Evolutionary conservation across 345 rosid species (phyloP).

Genomic region (Gossypium bickii): DNA sequence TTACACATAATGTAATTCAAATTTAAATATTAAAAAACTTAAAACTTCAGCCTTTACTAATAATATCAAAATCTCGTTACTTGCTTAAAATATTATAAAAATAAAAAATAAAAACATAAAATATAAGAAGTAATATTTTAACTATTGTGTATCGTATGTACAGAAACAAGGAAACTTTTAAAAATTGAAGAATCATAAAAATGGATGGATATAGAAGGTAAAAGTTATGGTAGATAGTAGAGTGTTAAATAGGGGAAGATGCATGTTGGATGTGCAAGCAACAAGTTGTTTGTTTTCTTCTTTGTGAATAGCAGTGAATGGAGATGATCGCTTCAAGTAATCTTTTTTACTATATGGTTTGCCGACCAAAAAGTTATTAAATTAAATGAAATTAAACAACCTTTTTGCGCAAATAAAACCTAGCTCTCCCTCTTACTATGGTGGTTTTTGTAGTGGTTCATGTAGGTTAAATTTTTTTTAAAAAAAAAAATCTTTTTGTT

Average conservation of each 20-base stretch:
- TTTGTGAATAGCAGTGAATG: neutral
- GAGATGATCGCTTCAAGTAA: neutral
- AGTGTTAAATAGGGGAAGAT: neutral
- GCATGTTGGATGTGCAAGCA: neutral
- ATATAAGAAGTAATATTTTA: no score
- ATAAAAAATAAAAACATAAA: no score
- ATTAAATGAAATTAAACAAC: neutral
- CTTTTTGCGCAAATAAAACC: neutral
- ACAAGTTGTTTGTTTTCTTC: neutral
- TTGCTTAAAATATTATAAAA: no score
- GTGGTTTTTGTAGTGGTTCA: neutral
- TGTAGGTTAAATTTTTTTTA: no score
- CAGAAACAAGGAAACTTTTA: no score
- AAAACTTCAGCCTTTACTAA: no score
- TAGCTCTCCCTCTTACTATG: neutral
- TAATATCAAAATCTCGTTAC: no score
- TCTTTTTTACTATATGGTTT: neutral
- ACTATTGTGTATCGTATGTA: no score
- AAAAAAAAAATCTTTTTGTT: no score
- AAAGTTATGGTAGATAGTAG: neutral
- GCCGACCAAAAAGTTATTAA: constrained; percentile 9
- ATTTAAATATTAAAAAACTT: no score
- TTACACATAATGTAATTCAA: no score
- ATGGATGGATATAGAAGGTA: neutral
- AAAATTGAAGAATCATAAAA: neutral